Evolutionary conservation across 2,329 filamentous ascomycete species (phyloP), one percentile per base, ranked within the genome.

Genomic region (Diplodia sapinea): DNA sequence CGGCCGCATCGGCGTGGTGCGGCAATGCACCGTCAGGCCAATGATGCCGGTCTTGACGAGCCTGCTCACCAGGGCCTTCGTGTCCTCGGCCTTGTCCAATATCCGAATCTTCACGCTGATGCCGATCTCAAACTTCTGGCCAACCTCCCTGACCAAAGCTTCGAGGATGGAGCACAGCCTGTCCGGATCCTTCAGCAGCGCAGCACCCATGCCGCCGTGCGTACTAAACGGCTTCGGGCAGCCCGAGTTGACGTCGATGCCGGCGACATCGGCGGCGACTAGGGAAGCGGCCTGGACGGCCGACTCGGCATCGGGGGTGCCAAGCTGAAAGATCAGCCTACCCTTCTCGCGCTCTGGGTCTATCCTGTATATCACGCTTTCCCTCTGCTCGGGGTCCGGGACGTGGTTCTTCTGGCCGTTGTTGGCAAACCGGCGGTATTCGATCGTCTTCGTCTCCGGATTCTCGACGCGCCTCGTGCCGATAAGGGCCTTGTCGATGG

Each of bases 221-320:
- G 94, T 97, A 75, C 92, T 96, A 80, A 99, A 99, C 0, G 94
- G 92, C 79, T 99, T 99, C 0, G 95, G 95, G 76, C 95, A 99
- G n/a, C 95, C 95, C 0, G 95, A 93, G 78, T 99, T 99, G 70
- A 99, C 91, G 78, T 98, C 95, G 73, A 99, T 97, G 69, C 95
- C 95, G 0, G 90, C 89, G 3, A 99, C 95, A 79, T 98, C 93
- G 13, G 82, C 86, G 0, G 94, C 95, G 23, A 99, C 90, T 17
- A 97, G 81, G 65, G 89, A 89, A 2, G 94, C 93, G 0, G 94
- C 94, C 77, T 91, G 82, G 0, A 98, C 94, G 0, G 95, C 95
- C 36, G 89, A 86, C 13, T 90, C 89, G 0, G 95, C 93, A 68
- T 91, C 89, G 11, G 93, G 88, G 0, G 94, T 97, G 68, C 95